A percentile compares a stretch with the other conserved stretches of the same genome.
Evolutionary conservation across 2,329 filamentous ascomycete genomes (phyloP).

Genomic region (Epichloe typhina): DNA sequence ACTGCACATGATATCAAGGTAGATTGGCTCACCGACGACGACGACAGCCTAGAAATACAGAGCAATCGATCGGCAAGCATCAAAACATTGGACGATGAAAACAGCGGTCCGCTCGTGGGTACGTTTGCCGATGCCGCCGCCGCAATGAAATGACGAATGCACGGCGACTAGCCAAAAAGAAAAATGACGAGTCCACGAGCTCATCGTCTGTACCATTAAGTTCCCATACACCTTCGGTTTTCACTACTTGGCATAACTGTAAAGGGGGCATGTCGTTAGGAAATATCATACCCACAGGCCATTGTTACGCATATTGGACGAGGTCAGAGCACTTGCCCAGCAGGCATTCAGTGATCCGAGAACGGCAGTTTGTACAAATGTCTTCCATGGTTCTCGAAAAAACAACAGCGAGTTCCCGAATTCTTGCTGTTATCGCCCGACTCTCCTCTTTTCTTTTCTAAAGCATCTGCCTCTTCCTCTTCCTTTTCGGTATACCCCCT

Average conservation of each 20-base stretch:
- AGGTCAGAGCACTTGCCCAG: neutral
- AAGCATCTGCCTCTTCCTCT: neutral
- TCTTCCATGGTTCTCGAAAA: neutral
- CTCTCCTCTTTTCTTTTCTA: neutral
- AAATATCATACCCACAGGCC: no score
- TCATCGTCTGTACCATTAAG: neutral
- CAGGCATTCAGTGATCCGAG: neutral
- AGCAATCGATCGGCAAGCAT: conserved; percentile 22
- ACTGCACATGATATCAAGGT: conserved; percentile 31
- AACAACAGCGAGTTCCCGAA: neutral
- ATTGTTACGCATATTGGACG: neutral
- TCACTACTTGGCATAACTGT: no score
- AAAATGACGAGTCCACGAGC: neutral
- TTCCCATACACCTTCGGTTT: neutral
- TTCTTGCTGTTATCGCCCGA: neutral
- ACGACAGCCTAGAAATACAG: conserved; percentile 29
- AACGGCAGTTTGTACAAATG: neutral
- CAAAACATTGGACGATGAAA: conserved; percentile 21
- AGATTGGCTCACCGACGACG: conserved; percentile 43
- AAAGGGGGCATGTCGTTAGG: no score
- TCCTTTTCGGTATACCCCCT: neutral
- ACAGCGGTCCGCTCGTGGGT: conserved; percentile 36
- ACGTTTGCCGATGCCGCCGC: conserved; percentile 48
- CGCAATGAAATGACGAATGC: conserved; percentile 27
- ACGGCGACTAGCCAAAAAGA: neutral